Percentiles rank a stretch among this genome's conserved stretches.
Evolutionary conservation across 495 filamentous ascomycete genomes (phyloP).

Genomic region (Neurospora intermedia): DNA sequence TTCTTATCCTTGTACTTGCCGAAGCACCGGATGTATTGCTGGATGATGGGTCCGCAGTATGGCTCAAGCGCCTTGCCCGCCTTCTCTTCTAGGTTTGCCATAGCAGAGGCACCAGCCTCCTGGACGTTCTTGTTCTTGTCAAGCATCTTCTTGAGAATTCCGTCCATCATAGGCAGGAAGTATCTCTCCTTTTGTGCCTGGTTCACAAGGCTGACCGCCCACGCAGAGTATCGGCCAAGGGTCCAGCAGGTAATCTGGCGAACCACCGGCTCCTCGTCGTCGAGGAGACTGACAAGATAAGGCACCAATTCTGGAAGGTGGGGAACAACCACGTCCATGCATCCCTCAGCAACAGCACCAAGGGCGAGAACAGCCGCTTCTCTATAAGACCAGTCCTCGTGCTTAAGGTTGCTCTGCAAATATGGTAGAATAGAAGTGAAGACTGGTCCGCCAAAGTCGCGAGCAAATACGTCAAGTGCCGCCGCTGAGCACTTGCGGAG

Average conservation of each 20-base stretch:
- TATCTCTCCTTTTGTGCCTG: slow-evolving; percentile 56
- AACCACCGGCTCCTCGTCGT: slow-evolving; percentile 83
- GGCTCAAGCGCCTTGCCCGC: slow-evolving; percentile 67
- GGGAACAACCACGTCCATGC: slow-evolving; percentile 78
- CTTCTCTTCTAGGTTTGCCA: slow-evolving; percentile 93
- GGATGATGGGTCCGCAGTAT: slow-evolving; percentile 83
- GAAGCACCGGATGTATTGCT: slow-evolving; percentile 88
- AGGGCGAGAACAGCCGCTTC: slow-evolving; percentile 93
- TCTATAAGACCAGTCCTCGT: slow-evolving; percentile 81
- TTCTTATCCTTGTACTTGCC: slow-evolving; percentile 94
- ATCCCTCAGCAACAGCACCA: slow-evolving; percentile 91
- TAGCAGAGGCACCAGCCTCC: slow-evolving; percentile 90
- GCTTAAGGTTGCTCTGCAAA: slow-evolving; percentile 77
- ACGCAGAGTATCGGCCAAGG: slow-evolving; percentile 83
- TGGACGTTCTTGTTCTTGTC: slow-evolving; percentile 97
- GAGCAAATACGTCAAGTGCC: slow-evolving; percentile 86
- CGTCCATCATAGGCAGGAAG: slow-evolving; percentile 97
- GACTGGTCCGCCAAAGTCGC: slow-evolving; percentile 76
- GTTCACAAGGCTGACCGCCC: slow-evolving; percentile 71
- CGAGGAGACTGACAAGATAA: slow-evolving; percentile 78
- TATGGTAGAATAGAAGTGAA: slow-evolving; percentile 90
- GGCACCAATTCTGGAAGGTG: slow-evolving; percentile 86
- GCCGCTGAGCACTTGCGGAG: slow-evolving; percentile 96
- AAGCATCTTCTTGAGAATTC: slow-evolving; percentile 85
- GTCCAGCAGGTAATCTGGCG: slow-evolving; percentile 98